These are phyloP conservation scores for Triangularia setosa DNA, from an alignment of 2,329 filamentous ascomycete genomes.

Conservation along the genomic window DNA sequence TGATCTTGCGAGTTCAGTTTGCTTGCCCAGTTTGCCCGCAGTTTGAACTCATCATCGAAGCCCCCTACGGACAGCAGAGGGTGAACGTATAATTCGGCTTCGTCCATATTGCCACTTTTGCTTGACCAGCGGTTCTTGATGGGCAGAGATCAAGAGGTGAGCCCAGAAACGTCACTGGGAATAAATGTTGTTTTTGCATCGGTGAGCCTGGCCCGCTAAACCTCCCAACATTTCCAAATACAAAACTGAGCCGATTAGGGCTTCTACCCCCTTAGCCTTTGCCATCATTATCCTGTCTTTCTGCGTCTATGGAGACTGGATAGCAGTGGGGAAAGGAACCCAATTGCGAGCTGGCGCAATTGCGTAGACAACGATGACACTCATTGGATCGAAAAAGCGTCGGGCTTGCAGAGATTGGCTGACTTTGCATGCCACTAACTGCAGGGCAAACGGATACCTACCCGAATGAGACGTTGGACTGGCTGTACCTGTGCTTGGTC, in stretches of 20 bases:
- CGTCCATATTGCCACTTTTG: neutral
- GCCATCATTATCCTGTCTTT: neutral
- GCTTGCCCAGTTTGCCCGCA: neutral
- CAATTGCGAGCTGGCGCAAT: conserved; percentile 18
- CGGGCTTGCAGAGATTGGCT: conserved; percentile 12
- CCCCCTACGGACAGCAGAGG: neutral
- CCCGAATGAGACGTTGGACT: neutral
- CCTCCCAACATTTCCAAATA: neutral
- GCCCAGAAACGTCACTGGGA: neutral
- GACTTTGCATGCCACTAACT: neutral
- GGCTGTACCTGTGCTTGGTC: neutral
- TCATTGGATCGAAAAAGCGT: conserved; percentile 9
- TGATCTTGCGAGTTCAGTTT: neutral
- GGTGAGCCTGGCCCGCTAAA: neutral
- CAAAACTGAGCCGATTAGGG: neutral
- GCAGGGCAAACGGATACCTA: neutral
- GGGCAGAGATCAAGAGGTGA: neutral
- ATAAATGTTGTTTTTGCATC: neutral
- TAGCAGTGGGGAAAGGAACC: neutral
- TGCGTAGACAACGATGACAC: conserved; percentile 10
- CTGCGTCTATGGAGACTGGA: neutral
- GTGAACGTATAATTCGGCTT: neutral
- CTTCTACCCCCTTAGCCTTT: neutral
- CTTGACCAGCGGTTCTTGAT: neutral
- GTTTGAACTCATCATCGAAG: neutral